Evolutionary conservation across 176 grass and related monocot species (phyloP).

Genomic region (Cenchrus fungigraminus): DNA sequence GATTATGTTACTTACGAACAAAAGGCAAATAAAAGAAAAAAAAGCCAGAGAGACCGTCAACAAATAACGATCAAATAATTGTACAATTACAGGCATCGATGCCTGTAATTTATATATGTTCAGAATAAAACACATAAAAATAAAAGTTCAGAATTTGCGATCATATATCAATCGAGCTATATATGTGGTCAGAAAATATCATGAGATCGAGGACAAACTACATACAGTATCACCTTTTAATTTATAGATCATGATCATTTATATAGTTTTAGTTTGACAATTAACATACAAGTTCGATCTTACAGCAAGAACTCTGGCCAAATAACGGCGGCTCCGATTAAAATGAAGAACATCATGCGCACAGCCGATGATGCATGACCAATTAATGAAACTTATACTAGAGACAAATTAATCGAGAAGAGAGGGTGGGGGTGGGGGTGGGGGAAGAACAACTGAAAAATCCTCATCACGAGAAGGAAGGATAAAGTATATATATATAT

Average conservation of each 20-base stretch:
- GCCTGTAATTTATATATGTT: no score
- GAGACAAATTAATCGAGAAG: conserved; percentile 3
- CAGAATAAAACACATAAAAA: background rate
- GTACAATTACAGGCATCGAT: background rate
- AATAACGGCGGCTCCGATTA: background rate
- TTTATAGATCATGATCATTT: background rate
- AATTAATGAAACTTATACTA: conserved; percentile 10
- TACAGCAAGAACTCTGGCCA: conserved; percentile 31
- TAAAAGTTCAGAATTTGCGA: background rate
- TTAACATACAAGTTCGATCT: background rate
- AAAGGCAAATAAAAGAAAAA: background rate
- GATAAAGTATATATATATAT: background rate
- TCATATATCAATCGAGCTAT: background rate
- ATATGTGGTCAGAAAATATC: background rate
- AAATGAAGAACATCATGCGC: conserved; percentile 20
- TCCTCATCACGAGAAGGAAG: background rate
- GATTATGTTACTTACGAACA: background rate
- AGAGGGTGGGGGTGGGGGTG: background rate
- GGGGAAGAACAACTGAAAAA: background rate
- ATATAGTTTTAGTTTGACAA: background rate
- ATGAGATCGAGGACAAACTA: background rate
- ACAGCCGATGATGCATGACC: background rate
- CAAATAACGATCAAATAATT: background rate
- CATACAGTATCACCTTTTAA: background rate
- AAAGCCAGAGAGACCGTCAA: background rate